Percentiles rank a stretch among this genome's conserved stretches.
Conservation (phyloP, 2,329 filamentous ascomycete genomes). For the Arthrobotrys megalospora region DNA sequence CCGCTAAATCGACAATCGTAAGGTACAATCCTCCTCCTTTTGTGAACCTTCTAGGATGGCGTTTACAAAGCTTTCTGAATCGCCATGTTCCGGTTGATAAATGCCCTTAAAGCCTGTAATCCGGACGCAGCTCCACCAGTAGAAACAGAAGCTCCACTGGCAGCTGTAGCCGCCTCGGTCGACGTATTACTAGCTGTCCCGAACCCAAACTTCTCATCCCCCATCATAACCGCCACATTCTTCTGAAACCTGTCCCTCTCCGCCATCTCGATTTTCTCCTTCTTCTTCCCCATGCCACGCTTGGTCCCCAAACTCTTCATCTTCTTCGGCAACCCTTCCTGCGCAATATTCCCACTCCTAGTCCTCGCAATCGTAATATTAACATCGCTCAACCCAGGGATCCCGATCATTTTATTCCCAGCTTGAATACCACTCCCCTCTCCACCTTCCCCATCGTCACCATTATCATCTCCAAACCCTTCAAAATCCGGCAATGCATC, state of each 20-base stretch:
- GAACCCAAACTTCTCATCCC: constrained; percentile 53
- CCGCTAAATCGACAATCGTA: constrained; percentile 29
- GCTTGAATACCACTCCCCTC: constrained; percentile 30
- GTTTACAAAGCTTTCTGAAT: constrained; percentile 50
- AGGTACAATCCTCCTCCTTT: background rate
- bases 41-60: background rate
- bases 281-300: constrained; percentile 50
- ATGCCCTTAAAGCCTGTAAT: constrained; percentile 49
- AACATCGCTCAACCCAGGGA: constrained; percentile 48
- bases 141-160: background rate
- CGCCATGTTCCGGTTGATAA: constrained; percentile 55
- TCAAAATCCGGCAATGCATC: constrained; percentile 58
- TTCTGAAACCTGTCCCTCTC: constrained; percentile 57
- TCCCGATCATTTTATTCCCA: constrained; percentile 57
- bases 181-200: background rate
- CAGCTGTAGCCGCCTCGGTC: background rate
- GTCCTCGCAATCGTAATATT: constrained; percentile 51
- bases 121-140: constrained; percentile 37
- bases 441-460: constrained; percentile 11
- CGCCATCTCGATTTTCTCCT: constrained; percentile 50
- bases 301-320: constrained; percentile 60
- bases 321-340: constrained; percentile 44
- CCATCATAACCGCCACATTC: constrained; percentile 57
- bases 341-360: constrained; percentile 51
- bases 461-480: constrained; percentile 35